Evolutionary conservation across 2,329 filamentous ascomycete species (phyloP).

Genomic region (Phyllosticta citriasiana): DNA sequence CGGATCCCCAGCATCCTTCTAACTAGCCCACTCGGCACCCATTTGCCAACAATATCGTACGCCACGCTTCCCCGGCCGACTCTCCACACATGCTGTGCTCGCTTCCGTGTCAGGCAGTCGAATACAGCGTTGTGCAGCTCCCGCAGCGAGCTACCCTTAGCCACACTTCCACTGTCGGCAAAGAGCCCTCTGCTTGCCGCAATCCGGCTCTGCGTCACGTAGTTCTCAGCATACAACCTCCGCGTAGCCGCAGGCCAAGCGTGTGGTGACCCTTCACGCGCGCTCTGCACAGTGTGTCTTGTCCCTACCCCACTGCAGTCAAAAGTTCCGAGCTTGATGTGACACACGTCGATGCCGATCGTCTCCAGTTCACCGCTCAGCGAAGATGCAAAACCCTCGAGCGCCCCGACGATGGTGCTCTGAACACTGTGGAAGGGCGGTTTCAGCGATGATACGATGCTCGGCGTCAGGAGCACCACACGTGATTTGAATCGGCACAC

Average conservation of each 20-base stretch:
- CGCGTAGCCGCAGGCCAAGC: slow-evolving; percentile 28
- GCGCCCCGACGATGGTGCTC: slow-evolving; percentile 71
- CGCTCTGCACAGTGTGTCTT: slow-evolving; percentile 30
- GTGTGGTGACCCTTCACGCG: slow-evolving; percentile 23
- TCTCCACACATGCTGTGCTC: slow-evolving; percentile 53
- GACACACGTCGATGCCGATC: slow-evolving; percentile 67
- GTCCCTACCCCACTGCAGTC: slow-evolving; percentile 60
- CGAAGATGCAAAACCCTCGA: slow-evolving; percentile 77
- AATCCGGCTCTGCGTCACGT: slow-evolving; percentile 26
- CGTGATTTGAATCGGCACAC: slow-evolving; percentile 48
- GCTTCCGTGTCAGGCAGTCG: slow-evolving; percentile 66
- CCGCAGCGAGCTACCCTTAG: slow-evolving; percentile 60
- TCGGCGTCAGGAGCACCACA: slow-evolving; percentile 68
- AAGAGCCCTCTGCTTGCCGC: slow-evolving; percentile 44
- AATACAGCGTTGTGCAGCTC: slow-evolving; percentile 82
- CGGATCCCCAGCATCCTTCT: slow-evolving; percentile 87
- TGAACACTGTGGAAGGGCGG: slow-evolving; percentile 78
- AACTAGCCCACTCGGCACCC: slow-evolving; percentile 68
- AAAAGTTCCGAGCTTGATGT: slow-evolving; percentile 85
- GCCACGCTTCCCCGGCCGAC: slow-evolving; percentile 76
- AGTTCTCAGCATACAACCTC: slow-evolving; percentile 28
- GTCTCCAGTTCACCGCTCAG: slow-evolving; percentile 70
- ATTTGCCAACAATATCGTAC: slow-evolving; percentile 77
- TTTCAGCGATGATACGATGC: slow-evolving; percentile 68
- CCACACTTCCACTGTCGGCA: slow-evolving; percentile 31